Evolutionary conservation across 768 basidiomycete species (phyloP).

Genomic region (Podaxis sp.): DNA sequence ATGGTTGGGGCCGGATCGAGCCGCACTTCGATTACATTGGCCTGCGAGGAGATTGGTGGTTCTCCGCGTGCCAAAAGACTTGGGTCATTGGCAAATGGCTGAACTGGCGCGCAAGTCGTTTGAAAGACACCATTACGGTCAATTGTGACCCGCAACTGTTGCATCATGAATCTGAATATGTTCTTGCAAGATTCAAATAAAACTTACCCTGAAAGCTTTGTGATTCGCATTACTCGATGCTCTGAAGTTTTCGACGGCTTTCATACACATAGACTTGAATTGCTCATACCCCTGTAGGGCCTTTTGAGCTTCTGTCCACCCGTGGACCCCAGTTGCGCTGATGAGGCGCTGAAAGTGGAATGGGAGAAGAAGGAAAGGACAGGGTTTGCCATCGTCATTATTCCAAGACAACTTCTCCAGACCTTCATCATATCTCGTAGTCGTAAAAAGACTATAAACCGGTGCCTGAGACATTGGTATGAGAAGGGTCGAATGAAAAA

Average conservation of each 20-base stretch:
- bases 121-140: slow-evolving; percentile 24
- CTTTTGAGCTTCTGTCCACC: slow-evolving; percentile 37
- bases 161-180: background rate
- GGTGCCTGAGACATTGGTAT: background rate
- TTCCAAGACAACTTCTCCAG: slow-evolving; percentile 54
- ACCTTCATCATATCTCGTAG: slow-evolving; percentile 54
- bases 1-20: slow-evolving; percentile 54
- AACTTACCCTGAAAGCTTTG: slow-evolving; percentile 29
- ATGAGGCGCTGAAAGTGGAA: slow-evolving; percentile 59
- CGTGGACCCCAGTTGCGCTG: slow-evolving; percentile 44
- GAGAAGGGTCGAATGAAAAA: background rate
- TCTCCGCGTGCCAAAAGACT: slow-evolving; percentile 30
- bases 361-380: slow-evolving; percentile 55
- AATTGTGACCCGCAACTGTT: slow-evolving; percentile 51
- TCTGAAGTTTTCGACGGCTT: slow-evolving; percentile 31
- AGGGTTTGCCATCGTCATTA: slow-evolving; percentile 44
- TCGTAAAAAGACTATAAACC: slow-evolving; percentile 40
- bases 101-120: slow-evolving; percentile 2
- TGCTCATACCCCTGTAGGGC: slow-evolving; percentile 30
- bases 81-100: slow-evolving; percentile 34
- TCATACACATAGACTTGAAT: slow-evolving; percentile 41
- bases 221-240: slow-evolving; percentile 14
- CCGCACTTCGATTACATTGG: slow-evolving; percentile 35
- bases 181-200: slow-evolving; percentile 7
- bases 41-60: slow-evolving; percentile 21